These are phyloP conservation scores for Ulota crispa DNA, from an alignment of 225 moss, liverwort and hornwort genomes.

Conservation along the genomic window DNA sequence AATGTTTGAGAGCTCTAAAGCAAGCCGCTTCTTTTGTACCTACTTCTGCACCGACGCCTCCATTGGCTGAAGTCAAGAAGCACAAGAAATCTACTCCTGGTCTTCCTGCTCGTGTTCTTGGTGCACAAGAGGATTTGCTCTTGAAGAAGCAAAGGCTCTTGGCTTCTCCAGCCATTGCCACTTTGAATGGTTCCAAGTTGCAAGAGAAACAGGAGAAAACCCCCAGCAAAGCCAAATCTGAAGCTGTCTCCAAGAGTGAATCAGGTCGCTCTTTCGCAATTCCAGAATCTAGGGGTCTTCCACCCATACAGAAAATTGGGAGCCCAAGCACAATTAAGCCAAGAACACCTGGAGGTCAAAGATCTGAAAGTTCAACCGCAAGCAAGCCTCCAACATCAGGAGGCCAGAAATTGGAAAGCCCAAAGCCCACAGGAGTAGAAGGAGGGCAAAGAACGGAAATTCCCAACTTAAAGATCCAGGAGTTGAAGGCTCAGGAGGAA, in stretches of 20 bases:
- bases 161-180: constrained; percentile 30
- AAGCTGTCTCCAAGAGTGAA: constrained; percentile 20
- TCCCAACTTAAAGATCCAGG: constrained; percentile 29
- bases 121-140: constrained; percentile 23
- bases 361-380: constrained; percentile 22
- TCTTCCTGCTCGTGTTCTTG: constrained; percentile 18
- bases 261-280: constrained; percentile 13
- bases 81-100: constrained; percentile 38
- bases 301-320: constrained; percentile 28
- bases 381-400: background rate
- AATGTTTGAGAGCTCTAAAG: constrained; percentile 42
- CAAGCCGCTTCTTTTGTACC: constrained; percentile 34
- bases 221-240: constrained; percentile 33
- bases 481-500: constrained; percentile 28
- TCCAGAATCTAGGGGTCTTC: constrained; percentile 18
- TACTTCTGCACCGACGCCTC: constrained; percentile 26
- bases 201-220: constrained; percentile 33
- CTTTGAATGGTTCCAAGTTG: constrained; percentile 31
- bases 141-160: constrained; percentile 35
- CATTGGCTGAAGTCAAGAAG: constrained; percentile 36
- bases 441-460: constrained; percentile 18
- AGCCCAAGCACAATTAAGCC: constrained; percentile 20
- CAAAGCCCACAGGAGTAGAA: constrained; percentile 22
- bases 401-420: constrained; percentile 6
- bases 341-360: constrained; percentile 18